A percentile compares a stretch with the other conserved stretches of the same genome.
Evolutionary conservation across 495 filamentous ascomycete species (phyloP).

Genomic region (Glonium stellatum): DNA sequence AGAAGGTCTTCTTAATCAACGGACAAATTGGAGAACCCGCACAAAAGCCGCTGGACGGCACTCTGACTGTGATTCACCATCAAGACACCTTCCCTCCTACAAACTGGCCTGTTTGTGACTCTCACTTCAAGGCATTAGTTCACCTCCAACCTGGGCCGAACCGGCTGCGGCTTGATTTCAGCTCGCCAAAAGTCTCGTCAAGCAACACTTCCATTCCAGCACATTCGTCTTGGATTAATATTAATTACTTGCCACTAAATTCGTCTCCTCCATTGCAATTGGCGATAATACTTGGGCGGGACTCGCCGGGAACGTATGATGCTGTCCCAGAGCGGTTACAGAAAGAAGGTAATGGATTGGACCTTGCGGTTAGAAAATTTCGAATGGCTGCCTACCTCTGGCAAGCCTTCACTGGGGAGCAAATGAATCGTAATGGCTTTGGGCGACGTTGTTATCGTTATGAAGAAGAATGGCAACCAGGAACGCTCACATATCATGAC

Average conservation of each 20-base stretch:
- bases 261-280: slow-evolving; percentile 75
- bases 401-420: slow-evolving; percentile 92
- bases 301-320: slow-evolving; percentile 83
- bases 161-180: slow-evolving; percentile 75
- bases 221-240: slow-evolving; percentile 68
- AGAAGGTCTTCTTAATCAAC: slow-evolving; percentile 76
- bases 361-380: slow-evolving; percentile 75
- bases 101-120: slow-evolving; percentile 76
- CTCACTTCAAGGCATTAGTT: slow-evolving; percentile 81
- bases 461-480: slow-evolving; percentile 87
- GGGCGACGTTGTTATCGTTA: slow-evolving; percentile 79
- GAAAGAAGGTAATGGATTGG: slow-evolving; percentile 72
- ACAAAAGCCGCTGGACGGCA: slow-evolving; percentile 68
- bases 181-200: slow-evolving; percentile 68
- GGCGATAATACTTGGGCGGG: slow-evolving; percentile 74
- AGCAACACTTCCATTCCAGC: slow-evolving; percentile 59
- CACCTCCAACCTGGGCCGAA: slow-evolving; percentile 86
- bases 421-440: slow-evolving; percentile 83
- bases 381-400: slow-evolving; percentile 88
- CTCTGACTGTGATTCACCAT: slow-evolving; percentile 68
- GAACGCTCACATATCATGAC: slow-evolving; percentile 67
- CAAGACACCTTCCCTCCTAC: slow-evolving; percentile 77
- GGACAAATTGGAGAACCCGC: slow-evolving; percentile 70
- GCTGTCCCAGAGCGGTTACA: slow-evolving; percentile 65
- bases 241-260: slow-evolving; percentile 77